Evolutionary conservation across 768 basidiomycete genomes (phyloP), one percentile per base, ranked within the genome.

Genomic region (Panaeolus cyanescens): DNA sequence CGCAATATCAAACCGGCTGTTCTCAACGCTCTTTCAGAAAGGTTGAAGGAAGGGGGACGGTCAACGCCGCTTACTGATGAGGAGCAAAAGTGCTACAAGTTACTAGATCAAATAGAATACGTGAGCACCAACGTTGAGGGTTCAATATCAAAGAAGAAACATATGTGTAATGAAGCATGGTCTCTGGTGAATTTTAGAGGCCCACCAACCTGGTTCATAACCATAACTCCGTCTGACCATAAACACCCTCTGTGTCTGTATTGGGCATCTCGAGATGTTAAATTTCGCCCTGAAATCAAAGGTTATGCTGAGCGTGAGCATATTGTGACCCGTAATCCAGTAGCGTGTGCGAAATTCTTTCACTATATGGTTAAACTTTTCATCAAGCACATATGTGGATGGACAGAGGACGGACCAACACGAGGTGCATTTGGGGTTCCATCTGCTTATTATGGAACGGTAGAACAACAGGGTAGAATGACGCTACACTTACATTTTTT

Each of bases 401-500:
- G 8, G 61, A 58, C 4, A 36, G 37, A 7, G 54, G 36, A 40
- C 19, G 34, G 19, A 12, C 22, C 30, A 1, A 25, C 25, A 37
- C 15, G 31, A 0, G 74, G 74, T 1, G 9, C 74, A 3, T 77
- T 64, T 59, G 74, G 77, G 3, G 15, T 64, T 0, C 71, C 74
- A 10, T 10, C 57, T 1, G 74, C 65, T 0, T 77, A 75, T 62
- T 74, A 72, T 67, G 71, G 71, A 2, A 78, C 75, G 5, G 75
- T 78, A 3, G 77, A 80, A 58, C 71, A 74, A 34, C 78, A 80
- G 62, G 77, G 77, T 1, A 58, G 72, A 5, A 56, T 76, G 0
- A 77, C 77, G 0, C 45, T 78, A 8, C 78, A 79, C 61, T 54
- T 77, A 6, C 77, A 77, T 59, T 32, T 74, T 45, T 45, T 79